phyloP scores from a whole-genome alignment of 2,329 filamentous ascomycete species.

The Aspergillus caelatus region DNA sequence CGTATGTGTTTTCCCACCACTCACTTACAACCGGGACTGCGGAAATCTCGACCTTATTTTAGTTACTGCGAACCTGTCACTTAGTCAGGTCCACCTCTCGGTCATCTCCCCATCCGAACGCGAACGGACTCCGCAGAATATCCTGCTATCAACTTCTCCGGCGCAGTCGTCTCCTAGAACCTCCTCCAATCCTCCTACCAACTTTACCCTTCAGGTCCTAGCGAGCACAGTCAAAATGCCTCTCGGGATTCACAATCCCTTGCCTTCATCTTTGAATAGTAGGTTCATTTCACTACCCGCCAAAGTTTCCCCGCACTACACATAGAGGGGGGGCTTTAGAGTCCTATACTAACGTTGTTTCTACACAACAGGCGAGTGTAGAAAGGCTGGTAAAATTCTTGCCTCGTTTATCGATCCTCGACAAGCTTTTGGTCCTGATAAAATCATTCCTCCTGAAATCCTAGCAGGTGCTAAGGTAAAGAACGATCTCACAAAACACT shows the following conservation, averaged over 20 bases:
- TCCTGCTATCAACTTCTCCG: slow-evolving; percentile 18
- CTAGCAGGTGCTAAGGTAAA: slow-evolving; percentile 86
- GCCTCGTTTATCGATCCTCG: slow-evolving; percentile 91
- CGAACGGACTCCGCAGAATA: slow-evolving; percentile 18
- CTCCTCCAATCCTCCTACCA: not conserved
- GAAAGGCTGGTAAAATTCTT: slow-evolving; percentile 94
- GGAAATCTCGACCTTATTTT: slow-evolving; percentile 1
- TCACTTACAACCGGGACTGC: not conserved
- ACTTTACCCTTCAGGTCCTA: slow-evolving; percentile 8
- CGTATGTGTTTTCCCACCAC: not conserved
- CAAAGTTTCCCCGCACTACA: slow-evolving; percentile 36
- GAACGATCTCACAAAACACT: not conserved
- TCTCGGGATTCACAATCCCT: slow-evolving; percentile 50
- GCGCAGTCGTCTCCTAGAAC: slow-evolving; percentile 3
- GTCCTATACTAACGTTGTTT: slow-evolving; percentile 36
- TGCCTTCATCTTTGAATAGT: slow-evolving; percentile 54
- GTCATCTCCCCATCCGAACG: slow-evolving; percentile 25
- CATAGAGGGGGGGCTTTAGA: slow-evolving; percentile 12
- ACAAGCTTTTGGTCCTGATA: slow-evolving; percentile 93
- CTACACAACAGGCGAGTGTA: slow-evolving; percentile 77
- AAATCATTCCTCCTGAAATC: slow-evolving; percentile 89
- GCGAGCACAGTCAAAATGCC: slow-evolving; percentile 38
- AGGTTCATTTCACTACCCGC: slow-evolving; percentile 29
- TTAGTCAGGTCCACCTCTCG: slow-evolving; percentile 25
- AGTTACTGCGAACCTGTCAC: not conserved